Base-by-base conservation (phyloP, 306 rosid genomes). In the Trifolium pratense region DNA sequence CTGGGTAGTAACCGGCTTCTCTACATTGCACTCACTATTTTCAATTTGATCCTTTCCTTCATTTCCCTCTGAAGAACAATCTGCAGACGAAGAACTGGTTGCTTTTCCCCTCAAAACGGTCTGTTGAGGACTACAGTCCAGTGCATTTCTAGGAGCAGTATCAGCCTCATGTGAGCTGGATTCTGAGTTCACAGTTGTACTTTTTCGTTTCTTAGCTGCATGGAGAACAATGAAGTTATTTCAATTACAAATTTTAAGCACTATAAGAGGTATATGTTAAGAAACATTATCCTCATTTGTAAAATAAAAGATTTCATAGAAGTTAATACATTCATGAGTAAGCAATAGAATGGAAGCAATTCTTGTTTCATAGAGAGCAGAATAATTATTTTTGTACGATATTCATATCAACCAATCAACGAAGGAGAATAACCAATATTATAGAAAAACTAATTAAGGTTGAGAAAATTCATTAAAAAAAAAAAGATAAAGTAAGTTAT, bases 141-240 rank as follows among this genome's bases (percentile, higher is more conserved):
- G 64, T 66, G 73, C 77, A 56, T 73, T 78, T 67, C 40, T 58
- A 73, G 51, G 73, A 74, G 83, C 65, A 48, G 85, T 63, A 71
- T 55, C 80, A 36, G 71, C 75, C 77, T 81, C 84, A 70, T 42
- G 75, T 56, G 62, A 48, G 36, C 81, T 71, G 32, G 87, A 49
- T 53, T 68, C 78, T 39, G 68, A 43, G 76, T 75, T 85, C 64
- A 55, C 78, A 36, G 66, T 61, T 34, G 40, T 77, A 37, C 76
- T 66, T 76, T 39, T 78, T 46, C 62, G 83, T 66, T 31, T 83
- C 70, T 91, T 90, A 43, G 97, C 99, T 95, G 97, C 70, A 78
- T 21, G 43, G 71, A 80, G 52, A 73, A 26, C 56, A 77, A 61
- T 20, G 26, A 51, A 71, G 66, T 55, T 17, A 77, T 70, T 81